Evolutionary conservation across 2,329 filamentous ascomycete genomes (phyloP), one percentile per base, ranked within the genome.

Genomic region (Neopestalotiopsis rosae): DNA sequence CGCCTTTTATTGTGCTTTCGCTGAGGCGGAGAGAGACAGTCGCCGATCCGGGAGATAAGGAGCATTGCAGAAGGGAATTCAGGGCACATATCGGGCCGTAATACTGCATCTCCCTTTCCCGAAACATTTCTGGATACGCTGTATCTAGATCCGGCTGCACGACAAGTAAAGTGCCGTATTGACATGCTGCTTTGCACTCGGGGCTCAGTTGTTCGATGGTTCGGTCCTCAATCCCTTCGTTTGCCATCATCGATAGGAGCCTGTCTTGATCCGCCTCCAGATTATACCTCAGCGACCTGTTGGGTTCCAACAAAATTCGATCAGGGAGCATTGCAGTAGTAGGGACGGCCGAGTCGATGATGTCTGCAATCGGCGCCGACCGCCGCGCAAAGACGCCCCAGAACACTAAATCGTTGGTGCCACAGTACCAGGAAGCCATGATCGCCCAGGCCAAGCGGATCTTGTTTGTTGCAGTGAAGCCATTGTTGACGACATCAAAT

Each of bases 291-390:
- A 58, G 56, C 56, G 56, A 24, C 56, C 28, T 58, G 56, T 58
- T 28, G 13, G 56, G 56, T 13, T 58, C 56, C 56, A 58, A 28
- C 13, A 58, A 12, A 58, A 58, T 58, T n/a, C 56, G 56, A 58
- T 58, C 56, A 30, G 56, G 56, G 17, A 58, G 56, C 56, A 58
- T 58, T n/a, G 56, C 56, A 58, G 56, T 58, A 58, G 56, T 58
- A 30, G 56, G 56, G 28, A 58, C 56, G 10, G 56, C 56, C 56
- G 56, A n/a, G 56, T 58, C 56, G 56, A 58, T 58, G 56, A 58
- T 24, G 28, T 58, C 56, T 30, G 56, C 3, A 3, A 58, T n/a
- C 56, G 56, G 56, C 56, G 56, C 56, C n/a, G 56, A 58, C 6
- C 56, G 56, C 56, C 56, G 56, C 56, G 56, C 28, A n/a, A 58